phyloP scores from a whole-genome alignment of 768 basidiomycete genomes.

The Pleurotus djamor region DNA sequence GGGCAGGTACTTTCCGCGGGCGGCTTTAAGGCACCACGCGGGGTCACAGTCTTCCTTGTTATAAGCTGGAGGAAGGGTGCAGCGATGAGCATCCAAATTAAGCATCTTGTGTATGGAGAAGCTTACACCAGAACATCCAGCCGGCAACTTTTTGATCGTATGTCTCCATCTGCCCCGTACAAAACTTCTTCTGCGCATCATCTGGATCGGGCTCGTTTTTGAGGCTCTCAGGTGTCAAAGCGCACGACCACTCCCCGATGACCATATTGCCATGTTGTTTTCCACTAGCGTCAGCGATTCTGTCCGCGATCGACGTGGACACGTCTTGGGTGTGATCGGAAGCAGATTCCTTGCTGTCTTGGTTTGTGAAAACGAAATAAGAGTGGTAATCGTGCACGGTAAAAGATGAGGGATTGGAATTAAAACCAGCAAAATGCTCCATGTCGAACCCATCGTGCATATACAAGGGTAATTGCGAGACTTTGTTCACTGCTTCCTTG shows the following conservation, averaged over 20 bases:
- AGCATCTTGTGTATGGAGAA: not conserved
- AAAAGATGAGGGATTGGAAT: conserved; percentile 53
- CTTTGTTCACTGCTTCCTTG: conserved; percentile 42
- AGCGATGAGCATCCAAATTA: not conserved
- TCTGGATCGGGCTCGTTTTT: conserved; percentile 41
- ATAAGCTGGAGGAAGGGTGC: conserved; percentile 38
- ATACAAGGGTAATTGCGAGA: conserved; percentile 54
- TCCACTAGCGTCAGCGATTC: conserved; percentile 19
- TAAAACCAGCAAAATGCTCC: conserved; percentile 43
- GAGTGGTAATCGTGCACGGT: conserved; percentile 75
- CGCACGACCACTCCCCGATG: conserved; percentile 85
- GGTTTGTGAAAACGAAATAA: conserved; percentile 63
- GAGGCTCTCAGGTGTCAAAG: conserved; percentile 62
- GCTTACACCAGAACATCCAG: conserved; percentile 71
- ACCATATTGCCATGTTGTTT: conserved; percentile 48
- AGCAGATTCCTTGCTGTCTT: conserved; percentile 48
- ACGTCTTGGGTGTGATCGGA: conserved; percentile 56
- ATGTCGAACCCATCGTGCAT: conserved; percentile 70
- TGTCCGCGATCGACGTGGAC: conserved; percentile 32
- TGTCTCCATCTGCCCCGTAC: conserved; percentile 53
- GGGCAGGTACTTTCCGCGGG: conserved; percentile 56
- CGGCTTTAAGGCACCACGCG: conserved; percentile 70
- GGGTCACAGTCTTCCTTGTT: conserved; percentile 60
- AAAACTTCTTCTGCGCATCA: conserved; percentile 47
- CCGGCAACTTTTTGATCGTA: conserved; percentile 58